Conservation (phyloP, 495 filamentous ascomycete genomes). For the Podospora fimiseda region DNA sequence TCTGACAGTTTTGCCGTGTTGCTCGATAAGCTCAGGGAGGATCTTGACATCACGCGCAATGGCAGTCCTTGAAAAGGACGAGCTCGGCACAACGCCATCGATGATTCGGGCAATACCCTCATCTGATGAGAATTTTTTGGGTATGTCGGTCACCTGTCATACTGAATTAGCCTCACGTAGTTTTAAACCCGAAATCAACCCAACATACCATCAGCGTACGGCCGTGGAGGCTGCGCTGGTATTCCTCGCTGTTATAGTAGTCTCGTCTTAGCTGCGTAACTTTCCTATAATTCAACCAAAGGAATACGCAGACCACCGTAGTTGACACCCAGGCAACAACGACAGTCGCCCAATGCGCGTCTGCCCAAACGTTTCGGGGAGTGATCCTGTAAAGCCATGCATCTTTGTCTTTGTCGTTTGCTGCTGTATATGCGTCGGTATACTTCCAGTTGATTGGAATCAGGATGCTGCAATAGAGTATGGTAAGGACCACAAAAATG, state of each 20-base stretch:
- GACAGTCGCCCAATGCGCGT: slow-evolving; percentile 73
- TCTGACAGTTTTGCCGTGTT: slow-evolving; percentile 75
- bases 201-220: slow-evolving; percentile 74
- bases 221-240: slow-evolving; percentile 80
- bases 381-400: slow-evolving; percentile 49
- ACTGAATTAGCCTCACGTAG: not conserved
- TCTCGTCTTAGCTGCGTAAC: slow-evolving; percentile 62
- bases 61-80: slow-evolving; percentile 67
- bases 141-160: slow-evolving; percentile 73
- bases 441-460: slow-evolving; percentile 74
- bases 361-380: slow-evolving; percentile 49
- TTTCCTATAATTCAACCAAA: slow-evolving; percentile 85
- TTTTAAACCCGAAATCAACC: not conserved
- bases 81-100: slow-evolving; percentile 66
- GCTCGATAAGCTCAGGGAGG: slow-evolving; percentile 72
- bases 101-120: slow-evolving; percentile 79
- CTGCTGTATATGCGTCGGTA: slow-evolving; percentile 38
- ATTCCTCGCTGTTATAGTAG: slow-evolving; percentile 85
- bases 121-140: slow-evolving; percentile 63
- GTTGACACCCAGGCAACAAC: slow-evolving; percentile 74
- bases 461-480: slow-evolving; percentile 71
- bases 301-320: slow-evolving; percentile 65
- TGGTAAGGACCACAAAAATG: slow-evolving; percentile 66
- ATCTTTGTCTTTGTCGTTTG: slow-evolving; percentile 2
- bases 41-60: slow-evolving; percentile 90